phyloP scores from a whole-genome alignment of 148 eudicot genomes.

The Hydrangea macrophylla region DNA sequence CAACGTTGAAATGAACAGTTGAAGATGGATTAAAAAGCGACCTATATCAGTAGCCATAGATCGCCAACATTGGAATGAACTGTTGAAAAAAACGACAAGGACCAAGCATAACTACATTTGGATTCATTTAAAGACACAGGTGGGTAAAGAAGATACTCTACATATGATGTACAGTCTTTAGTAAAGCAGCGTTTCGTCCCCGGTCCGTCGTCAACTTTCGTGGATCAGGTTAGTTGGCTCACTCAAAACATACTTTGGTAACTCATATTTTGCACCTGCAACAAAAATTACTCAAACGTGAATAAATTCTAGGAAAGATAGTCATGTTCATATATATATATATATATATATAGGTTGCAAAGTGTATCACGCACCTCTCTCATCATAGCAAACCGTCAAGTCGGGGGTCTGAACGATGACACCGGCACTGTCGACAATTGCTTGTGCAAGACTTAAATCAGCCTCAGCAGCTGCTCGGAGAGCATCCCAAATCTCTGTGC shows the following conservation, averaged over 20 bases:
- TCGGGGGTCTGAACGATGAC: slow-evolving; percentile 65
- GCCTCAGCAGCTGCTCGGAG: slow-evolving; percentile 72
- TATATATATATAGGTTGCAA: no score
- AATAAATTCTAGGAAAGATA: neutral
- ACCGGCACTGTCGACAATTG: slow-evolving; percentile 78
- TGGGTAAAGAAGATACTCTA: slow-evolving; percentile 20
- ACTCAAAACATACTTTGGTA: slow-evolving; percentile 71
- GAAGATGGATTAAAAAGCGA: no score
- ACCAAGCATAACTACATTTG: no score
- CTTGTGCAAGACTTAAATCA: slow-evolving; percentile 59
- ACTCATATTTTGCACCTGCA: slow-evolving; percentile 81
- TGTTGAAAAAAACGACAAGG: no score
- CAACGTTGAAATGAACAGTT: no score
- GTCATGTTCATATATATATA: no score
- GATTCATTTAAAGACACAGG: neutral
- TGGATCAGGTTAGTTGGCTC: slow-evolving; percentile 74
- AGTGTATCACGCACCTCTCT: slow-evolving; percentile 58
- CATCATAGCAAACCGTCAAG: slow-evolving; percentile 78
- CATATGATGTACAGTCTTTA: slow-evolving; percentile 26
- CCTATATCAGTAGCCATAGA: no score
- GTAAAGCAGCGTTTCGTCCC: slow-evolving; percentile 10
- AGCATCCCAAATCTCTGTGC: slow-evolving; percentile 89
- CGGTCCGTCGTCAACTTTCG: slow-evolving; percentile 31
- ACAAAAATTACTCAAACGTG: slow-evolving; percentile 1
- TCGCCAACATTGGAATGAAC: no score